Conservation (phyloP, 176 grass and related monocot species). For the Triticum dicoccoides region DNA sequence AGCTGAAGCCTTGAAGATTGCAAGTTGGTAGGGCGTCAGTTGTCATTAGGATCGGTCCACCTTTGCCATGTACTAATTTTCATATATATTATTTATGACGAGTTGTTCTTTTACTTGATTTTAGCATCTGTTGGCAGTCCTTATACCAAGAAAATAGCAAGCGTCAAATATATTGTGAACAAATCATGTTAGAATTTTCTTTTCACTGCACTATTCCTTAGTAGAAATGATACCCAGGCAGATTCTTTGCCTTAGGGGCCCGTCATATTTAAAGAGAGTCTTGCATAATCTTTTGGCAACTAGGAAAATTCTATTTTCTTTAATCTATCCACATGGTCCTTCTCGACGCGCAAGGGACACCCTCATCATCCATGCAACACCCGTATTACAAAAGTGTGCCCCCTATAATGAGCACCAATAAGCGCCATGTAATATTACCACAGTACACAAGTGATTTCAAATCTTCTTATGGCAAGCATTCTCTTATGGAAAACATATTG, state of each 20-base stretch:
- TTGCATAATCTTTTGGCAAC: neutral
- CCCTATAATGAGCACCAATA: neutral
- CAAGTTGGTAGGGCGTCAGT: no score
- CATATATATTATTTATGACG: no score
- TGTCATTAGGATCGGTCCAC: no score
- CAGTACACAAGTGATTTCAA: neutral
- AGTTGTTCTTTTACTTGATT: no score
- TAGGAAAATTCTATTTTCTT: neutral
- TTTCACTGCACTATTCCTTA: no score
- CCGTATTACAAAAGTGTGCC: neutral
- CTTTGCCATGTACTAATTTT: no score
- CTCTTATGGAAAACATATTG: neutral
- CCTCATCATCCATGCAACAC: neutral
- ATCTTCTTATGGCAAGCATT: neutral
- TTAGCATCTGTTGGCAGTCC: no score
- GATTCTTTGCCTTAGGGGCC: neutral
- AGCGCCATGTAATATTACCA: neutral
- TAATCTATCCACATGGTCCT: neutral
- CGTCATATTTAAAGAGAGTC: neutral
- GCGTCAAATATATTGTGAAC: no score
- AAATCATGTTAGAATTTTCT: no score
- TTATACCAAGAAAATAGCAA: no score
- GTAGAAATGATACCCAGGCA: neutral
- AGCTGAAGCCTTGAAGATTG: no score
- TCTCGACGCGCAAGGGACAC: neutral